These are phyloP conservation scores for Monilinia fructicola DNA, from an alignment of 2,329 filamentous ascomycete genomes.

Conservation along the genomic window DNA sequence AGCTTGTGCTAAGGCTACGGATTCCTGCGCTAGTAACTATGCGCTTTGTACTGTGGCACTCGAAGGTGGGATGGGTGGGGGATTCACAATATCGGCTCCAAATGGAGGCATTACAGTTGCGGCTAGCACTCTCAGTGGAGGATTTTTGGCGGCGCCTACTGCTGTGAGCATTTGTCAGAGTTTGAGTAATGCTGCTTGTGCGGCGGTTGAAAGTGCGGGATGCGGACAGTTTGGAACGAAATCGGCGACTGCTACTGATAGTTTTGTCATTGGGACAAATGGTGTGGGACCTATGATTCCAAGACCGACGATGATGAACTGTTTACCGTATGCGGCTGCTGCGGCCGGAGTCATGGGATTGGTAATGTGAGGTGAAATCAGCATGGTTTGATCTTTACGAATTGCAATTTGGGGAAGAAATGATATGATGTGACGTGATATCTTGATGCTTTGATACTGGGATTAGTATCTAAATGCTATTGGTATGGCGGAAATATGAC, in stretches of 20 bases:
- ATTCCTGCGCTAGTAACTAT: conserved; percentile 55
- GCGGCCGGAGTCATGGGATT: conserved; percentile 16
- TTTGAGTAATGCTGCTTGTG: conserved; percentile 54
- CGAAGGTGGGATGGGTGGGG: conserved; percentile 46
- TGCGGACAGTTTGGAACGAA: conserved; percentile 37
- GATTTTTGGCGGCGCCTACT: conserved; percentile 45
- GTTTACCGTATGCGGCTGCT: conserved; percentile 19
- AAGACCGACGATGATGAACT: conserved; percentile 20
- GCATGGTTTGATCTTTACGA: neutral
- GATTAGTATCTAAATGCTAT: neutral
- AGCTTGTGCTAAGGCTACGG: conserved; percentile 53
- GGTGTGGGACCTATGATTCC: conserved; percentile 14
- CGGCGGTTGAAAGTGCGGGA: conserved; percentile 35
- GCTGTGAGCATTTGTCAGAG: conserved; percentile 57
- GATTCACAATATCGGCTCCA: conserved; percentile 57
- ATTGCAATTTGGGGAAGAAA: neutral
- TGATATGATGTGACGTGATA: neutral
- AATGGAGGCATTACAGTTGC: conserved; percentile 54
- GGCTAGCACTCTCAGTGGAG: conserved; percentile 36
- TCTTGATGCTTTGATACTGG: neutral
- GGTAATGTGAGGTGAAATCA: conserved; percentile 6
- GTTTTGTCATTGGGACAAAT: conserved; percentile 18
- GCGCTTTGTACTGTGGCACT: conserved; percentile 53
- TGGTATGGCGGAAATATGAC: neutral
- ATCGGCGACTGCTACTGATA: conserved; percentile 5